Evolutionary conservation across 805 yeast species (phyloP).

Genomic region (Starmerella apicola): DNA sequence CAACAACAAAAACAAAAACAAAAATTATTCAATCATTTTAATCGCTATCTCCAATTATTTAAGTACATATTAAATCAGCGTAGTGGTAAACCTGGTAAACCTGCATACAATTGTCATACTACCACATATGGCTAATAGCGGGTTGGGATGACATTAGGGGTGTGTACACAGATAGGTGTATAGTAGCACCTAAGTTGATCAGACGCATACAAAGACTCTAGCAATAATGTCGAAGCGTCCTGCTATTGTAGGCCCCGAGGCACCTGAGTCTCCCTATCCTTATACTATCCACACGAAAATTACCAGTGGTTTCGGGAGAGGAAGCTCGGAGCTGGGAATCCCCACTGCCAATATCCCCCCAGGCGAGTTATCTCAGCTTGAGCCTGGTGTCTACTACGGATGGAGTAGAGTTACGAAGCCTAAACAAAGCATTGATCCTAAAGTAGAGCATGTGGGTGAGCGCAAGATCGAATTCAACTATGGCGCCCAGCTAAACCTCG

Average conservation of each 20-base stretch:
- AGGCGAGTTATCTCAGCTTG: conserved; percentile 32
- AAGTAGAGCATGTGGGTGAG: conserved; percentile 22
- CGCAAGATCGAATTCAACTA: conserved; percentile 43
- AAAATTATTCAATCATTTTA: too few relatives aligned
- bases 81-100: too few relatives aligned
- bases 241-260: conserved; percentile 25
- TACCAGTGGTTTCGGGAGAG: conserved; percentile 86
- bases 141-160: too few relatives aligned
- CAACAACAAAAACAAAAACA: too few relatives aligned
- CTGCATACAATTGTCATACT: too few relatives aligned
- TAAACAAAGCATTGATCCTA: not conserved
- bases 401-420: conserved; percentile 36
- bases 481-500: conserved; percentile 38
- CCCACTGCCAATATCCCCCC: conserved; percentile 90
- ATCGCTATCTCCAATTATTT: too few relatives aligned
- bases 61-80: too few relatives aligned
- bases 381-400: conserved; percentile 88
- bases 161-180: too few relatives aligned
- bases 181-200: too few relatives aligned
- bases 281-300: conserved; percentile 30
- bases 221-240: too few relatives aligned
- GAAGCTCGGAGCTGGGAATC: conserved; percentile 82
- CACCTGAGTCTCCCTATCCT: conserved; percentile 29
- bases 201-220: too few relatives aligned
- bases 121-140: too few relatives aligned